Evolutionary conservation across 352 stramenopile species (phyloP), one percentile per base, ranked within the genome.

Genomic region (Pythium aristosporum): DNA sequence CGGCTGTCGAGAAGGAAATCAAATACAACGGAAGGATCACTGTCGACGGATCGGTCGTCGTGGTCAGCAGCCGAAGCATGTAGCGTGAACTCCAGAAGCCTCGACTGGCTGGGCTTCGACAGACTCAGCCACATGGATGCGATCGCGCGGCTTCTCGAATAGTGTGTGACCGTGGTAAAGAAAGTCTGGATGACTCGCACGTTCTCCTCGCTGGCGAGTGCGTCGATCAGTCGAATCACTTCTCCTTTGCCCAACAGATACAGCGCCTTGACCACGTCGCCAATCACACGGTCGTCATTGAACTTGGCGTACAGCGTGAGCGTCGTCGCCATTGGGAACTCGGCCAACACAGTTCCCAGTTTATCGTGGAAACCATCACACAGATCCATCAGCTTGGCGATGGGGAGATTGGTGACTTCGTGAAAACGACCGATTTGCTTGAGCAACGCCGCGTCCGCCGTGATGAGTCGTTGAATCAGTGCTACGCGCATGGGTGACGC

Each of bases 361-460:
- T 77, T 55, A 0, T 42, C 21, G 3, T 53, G 65, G 41, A 88
- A 68, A 0, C 62, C 46, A 1, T 57, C 52, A 32, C 82, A 74
- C 1, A 90, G 43, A 28, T 80, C 76, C 30, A 90, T 57, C 8
- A 84, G 63, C 32, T 69, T 80, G 15, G 48, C 50, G 2, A 79
- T 64, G 8, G 74, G 50, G 5, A 77, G 57, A 0, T 57, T 67
- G 0, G 81, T 80, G 28, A 80, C 80, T 47, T 87, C 75, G 65
- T 80, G 77, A 51, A 90, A 90, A 16, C 70, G 67, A 20, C 67
- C 76, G 15, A 90, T 72, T 18, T 86, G 80, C 51, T 80, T 84
- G 34, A 88, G 54, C 8, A 77, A 73, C 1, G 62, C 54, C 3
- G 63, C 67, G 12, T 74, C 56, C 12, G 81, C 54, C 15, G 52